Percentiles rank a stretch among this genome's conserved stretches.
Evolutionary conservation across 108 stramenopile genomes (phyloP).

Genomic region (Hondaea fermentalgiana): DNA sequence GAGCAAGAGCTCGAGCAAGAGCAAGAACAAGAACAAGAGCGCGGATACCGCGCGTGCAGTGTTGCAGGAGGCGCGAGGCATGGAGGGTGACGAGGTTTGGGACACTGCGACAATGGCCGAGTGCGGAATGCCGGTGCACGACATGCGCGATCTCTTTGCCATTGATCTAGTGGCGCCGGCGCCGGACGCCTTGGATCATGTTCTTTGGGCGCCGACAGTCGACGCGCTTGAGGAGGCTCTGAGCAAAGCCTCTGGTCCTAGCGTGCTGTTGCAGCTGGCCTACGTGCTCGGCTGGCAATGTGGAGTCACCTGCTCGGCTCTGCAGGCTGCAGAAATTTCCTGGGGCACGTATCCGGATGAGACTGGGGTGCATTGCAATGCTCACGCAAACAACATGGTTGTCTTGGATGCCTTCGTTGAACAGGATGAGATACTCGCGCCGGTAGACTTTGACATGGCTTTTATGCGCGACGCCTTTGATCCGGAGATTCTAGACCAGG

Average conservation of each 20-base stretch:
- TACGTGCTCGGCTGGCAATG: background rate
- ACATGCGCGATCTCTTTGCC: background rate
- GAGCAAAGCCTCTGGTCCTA: background rate
- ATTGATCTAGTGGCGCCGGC: background rate
- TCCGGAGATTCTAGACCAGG: background rate
- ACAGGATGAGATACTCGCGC: background rate
- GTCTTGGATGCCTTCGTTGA: background rate
- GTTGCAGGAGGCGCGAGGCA: background rate
- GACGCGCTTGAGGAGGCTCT: background rate
- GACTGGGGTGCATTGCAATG: background rate
- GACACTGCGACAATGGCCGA: background rate
- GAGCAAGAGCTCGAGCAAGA: background rate
- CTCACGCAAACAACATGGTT: conserved; percentile 8
- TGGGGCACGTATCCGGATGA: conserved; percentile 8
- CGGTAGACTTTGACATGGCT: conserved; percentile 3
- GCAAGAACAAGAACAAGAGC: background rate
- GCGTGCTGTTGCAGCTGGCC: background rate
- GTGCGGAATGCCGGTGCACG: background rate
- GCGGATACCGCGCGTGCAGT: background rate
- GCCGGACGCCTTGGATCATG: background rate
- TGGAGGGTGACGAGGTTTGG: background rate
- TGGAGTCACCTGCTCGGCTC: background rate
- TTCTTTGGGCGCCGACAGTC: background rate
- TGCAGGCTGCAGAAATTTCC: background rate
- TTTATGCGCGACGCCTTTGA: background rate